Conservation (phyloP, 495 filamentous ascomycete genomes). For the Lasiosphaeriaceae sp. region DNA sequence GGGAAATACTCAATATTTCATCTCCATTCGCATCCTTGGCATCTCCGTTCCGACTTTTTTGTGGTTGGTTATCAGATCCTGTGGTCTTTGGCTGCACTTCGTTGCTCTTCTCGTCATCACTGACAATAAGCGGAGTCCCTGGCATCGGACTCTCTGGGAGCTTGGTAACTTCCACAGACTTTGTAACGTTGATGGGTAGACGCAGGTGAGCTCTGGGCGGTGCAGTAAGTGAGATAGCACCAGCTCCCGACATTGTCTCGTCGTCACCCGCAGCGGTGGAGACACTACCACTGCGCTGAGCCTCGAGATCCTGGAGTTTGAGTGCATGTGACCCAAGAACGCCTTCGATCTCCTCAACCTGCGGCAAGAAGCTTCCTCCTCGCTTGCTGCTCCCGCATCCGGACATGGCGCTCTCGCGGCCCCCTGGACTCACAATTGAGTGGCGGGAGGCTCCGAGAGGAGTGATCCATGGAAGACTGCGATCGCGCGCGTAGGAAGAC, state of each 20-base stretch:
- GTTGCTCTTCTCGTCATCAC: background rate
- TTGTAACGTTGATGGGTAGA: slow-evolving; percentile 18
- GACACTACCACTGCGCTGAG: slow-evolving; percentile 11
- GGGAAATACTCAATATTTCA: too few relatives aligned
- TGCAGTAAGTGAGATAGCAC: slow-evolving; percentile 10
- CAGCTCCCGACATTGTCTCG: background rate
- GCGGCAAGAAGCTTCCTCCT: background rate
- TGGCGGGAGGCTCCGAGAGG: slow-evolving; percentile 12
- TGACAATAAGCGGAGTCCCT: background rate
- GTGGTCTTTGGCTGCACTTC: background rate
- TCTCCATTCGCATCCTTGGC: too few relatives aligned
- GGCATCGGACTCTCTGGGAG: slow-evolving; percentile 5
- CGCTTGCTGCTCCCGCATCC: background rate
- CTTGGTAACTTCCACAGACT: slow-evolving; percentile 12
- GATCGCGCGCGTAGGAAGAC: slow-evolving; percentile 10
- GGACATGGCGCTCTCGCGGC: background rate
- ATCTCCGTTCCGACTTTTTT: too few relatives aligned
- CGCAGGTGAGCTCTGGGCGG: slow-evolving; percentile 22
- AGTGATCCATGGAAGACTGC: slow-evolving; percentile 24
- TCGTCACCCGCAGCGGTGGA: slow-evolving; percentile 4
- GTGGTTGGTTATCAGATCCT: background rate
- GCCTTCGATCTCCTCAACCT: slow-evolving; percentile 4
- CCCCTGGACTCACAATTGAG: background rate
- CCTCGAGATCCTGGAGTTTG: slow-evolving; percentile 10
- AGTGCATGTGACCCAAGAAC: background rate